phyloP scores from a whole-genome alignment of 768 basidiomycete genomes.

The Rhodotorula kratochvilovae region DNA sequence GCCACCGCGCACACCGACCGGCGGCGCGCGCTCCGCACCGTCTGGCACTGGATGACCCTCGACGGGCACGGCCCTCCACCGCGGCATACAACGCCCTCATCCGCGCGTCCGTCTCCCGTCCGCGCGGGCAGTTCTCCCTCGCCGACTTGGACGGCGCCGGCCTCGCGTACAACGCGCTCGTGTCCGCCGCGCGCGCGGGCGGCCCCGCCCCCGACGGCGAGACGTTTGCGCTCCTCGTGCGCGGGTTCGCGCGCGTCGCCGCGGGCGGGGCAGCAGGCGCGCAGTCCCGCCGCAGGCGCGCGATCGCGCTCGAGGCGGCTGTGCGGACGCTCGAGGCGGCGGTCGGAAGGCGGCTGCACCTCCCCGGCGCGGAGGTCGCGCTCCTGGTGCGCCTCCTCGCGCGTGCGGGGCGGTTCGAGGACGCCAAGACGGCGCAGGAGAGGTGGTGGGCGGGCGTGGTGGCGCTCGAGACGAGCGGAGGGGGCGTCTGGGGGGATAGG shows the following conservation, averaged over 20 bases:
- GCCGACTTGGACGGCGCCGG: slow-evolving; percentile 22
- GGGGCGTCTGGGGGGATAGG: background rate
- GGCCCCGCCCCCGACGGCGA: slow-evolving; percentile 12
- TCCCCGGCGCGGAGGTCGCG: background rate
- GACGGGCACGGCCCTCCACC: slow-evolving; percentile 17
- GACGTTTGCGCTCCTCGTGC: slow-evolving; percentile 25
- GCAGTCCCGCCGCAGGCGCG: background rate
- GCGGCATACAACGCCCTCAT: slow-evolving; percentile 16
- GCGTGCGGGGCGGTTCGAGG: slow-evolving; percentile 4
- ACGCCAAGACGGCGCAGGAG: slow-evolving; percentile 23
- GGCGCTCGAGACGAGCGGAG: background rate
- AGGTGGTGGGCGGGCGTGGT: slow-evolving; percentile 18
- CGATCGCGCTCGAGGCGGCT: slow-evolving; percentile 15
- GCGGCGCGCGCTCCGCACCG: background rate
- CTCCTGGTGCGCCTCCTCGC: slow-evolving; percentile 9
- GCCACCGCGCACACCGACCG: slow-evolving; percentile 6
- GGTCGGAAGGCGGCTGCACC: background rate
- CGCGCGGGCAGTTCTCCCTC: background rate
- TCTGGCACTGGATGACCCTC: background rate
- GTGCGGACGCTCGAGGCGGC: slow-evolving; percentile 20
- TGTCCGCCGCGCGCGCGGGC: background rate
- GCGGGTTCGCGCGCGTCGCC: slow-evolving; percentile 26
- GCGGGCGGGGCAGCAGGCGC: background rate
- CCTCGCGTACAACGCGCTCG: slow-evolving; percentile 19
- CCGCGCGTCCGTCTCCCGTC: slow-evolving; percentile 6